These are phyloP conservation scores for Exophiala oligosperma DNA, from an alignment of 2,329 filamentous ascomycete genomes.

Conservation along the genomic window DNA sequence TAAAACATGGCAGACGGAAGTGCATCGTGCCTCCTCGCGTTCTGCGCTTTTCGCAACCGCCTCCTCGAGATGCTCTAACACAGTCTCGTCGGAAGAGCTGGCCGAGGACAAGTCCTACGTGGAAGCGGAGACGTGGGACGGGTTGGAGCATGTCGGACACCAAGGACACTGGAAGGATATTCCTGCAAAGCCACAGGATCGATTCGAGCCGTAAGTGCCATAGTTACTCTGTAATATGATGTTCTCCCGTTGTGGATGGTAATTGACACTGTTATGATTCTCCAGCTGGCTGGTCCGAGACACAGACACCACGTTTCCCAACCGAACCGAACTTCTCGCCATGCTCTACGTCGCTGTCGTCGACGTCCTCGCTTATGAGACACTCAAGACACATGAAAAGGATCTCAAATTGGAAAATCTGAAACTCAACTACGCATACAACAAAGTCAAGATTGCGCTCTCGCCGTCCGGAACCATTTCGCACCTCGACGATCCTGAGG, in stretches of 20 bases:
- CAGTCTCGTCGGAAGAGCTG: neutral
- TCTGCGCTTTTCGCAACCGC: neutral
- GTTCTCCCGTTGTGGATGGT: constrained; percentile 14
- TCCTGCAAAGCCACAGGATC: constrained; percentile 38
- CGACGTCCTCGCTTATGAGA: constrained; percentile 10
- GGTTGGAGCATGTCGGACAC: constrained; percentile 56
- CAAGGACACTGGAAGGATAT: constrained; percentile 42
- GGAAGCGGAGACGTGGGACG: constrained; percentile 46
- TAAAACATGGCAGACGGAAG: neutral
- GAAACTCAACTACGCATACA: neutral
- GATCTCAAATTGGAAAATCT: neutral
- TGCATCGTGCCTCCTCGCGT: neutral
- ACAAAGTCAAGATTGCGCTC: constrained; percentile 8
- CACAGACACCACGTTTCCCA: constrained; percentile 5
- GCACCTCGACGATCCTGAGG: constrained; percentile 10
- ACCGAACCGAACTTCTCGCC: constrained; percentile 31
- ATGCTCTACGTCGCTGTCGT: constrained; percentile 17
- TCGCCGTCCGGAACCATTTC: constrained; percentile 10
- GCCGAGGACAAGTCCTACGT: constrained; percentile 2
- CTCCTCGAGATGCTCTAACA: neutral
- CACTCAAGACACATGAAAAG: neutral
- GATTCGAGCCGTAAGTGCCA: constrained; percentile 43
- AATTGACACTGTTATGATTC: constrained; percentile 39
- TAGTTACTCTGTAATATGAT: too few species aligned
- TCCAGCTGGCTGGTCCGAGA: constrained; percentile 42